Percentiles rank a stretch among this genome's conserved stretches.
These are phyloP conservation scores for Phytophthora sansomeana DNA, from an alignment of 352 stramenopile genomes.

Conservation along the genomic window DNA sequence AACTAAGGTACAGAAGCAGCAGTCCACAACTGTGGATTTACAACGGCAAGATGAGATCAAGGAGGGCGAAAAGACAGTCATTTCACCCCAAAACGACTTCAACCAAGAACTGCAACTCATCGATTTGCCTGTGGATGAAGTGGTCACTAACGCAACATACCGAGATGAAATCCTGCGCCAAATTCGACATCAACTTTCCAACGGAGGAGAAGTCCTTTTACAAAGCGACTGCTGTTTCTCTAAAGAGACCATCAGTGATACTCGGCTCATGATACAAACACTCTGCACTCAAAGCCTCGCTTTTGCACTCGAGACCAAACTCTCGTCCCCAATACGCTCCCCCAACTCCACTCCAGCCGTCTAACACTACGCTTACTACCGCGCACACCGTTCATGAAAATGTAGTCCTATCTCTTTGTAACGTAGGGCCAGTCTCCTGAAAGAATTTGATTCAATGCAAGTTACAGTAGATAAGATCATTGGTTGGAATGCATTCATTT, in stretches of 20 bases:
- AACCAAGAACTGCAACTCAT: constrained; percentile 3
- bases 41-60: constrained; percentile 1
- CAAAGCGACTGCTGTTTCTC: constrained; percentile 14
- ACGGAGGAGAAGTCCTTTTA: constrained; percentile 41
- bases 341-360: neutral
- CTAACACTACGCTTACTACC: constrained; percentile 25
- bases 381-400: constrained; percentile 3
- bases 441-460: too few relatives aligned
- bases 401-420: neutral
- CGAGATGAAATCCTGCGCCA: constrained; percentile 40
- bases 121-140: constrained; percentile 20
- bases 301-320: constrained; percentile 53
- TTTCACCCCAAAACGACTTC: neutral
- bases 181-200: constrained; percentile 48
- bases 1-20: constrained; percentile 8
- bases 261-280: constrained; percentile 56
- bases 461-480: too few relatives aligned
- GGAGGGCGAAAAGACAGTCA: neutral
- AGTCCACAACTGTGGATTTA: neutral
- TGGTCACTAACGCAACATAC: constrained; percentile 27
- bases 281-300: constrained; percentile 58
- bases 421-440: too few relatives aligned
- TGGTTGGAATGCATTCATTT: too few relatives aligned
- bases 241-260: constrained; percentile 11
- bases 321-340: constrained; percentile 49